These are phyloP conservation scores for Penicillium sp. DNA, from an alignment of 2,329 filamentous ascomycete species.

Conservation along the genomic window DNA sequence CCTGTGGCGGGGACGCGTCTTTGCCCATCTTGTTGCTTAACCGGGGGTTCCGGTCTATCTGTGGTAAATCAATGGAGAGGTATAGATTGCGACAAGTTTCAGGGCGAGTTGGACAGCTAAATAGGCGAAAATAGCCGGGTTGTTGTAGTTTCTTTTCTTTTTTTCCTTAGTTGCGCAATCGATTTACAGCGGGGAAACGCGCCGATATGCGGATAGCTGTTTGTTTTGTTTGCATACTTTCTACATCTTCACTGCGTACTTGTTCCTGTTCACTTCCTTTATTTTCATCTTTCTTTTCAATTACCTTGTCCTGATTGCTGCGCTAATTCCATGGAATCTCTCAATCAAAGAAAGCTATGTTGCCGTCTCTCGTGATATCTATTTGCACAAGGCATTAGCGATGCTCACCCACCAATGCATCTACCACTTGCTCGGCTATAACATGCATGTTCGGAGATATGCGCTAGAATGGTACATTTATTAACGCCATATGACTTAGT, in stretches of 20 bases:
- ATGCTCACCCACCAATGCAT: background rate
- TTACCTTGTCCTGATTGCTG: background rate
- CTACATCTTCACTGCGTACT: background rate
- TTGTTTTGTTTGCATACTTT: conserved; percentile 9
- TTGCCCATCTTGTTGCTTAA: conserved; percentile 29
- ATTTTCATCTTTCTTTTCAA: background rate
- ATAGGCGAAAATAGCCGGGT: background rate
- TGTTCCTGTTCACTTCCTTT: background rate
- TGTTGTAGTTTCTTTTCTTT: conserved; percentile 1
- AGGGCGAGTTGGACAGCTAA: background rate
- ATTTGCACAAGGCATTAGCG: background rate
- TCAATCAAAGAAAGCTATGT: background rate
- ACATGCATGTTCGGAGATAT: background rate
- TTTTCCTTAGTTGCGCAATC: background rate
- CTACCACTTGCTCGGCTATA: background rate
- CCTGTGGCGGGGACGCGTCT: conserved; percentile 54
- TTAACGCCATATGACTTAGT: background rate
- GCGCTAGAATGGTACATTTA: background rate
- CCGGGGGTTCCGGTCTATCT: conserved; percentile 5
- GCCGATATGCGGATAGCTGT: conserved; percentile 7
- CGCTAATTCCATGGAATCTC: background rate
- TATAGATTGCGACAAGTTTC: background rate
- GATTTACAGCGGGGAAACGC: conserved; percentile 6
- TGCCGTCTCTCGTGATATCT: background rate
- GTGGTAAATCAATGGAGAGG: background rate